phyloP scores from a whole-genome alignment of 2,329 filamentous ascomycete genomes.

The Xylaria sp. region DNA sequence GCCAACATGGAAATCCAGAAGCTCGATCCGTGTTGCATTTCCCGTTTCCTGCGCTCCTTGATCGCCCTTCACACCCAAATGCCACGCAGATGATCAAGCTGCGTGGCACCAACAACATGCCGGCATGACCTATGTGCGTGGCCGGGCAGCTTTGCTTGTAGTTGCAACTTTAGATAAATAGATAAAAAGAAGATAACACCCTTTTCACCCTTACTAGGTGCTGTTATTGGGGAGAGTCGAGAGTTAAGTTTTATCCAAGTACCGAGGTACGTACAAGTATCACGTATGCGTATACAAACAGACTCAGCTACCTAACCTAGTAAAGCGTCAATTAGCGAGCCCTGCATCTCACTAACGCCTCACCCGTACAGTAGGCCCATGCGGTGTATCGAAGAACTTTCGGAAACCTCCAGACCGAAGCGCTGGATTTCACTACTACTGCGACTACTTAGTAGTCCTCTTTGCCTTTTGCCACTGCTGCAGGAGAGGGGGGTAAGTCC shows the following conservation, averaged over 20 bases:
- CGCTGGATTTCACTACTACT: not conserved
- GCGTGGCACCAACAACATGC: constrained; percentile 32
- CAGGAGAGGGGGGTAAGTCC: constrained; percentile 1
- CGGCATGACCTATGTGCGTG: constrained; percentile 6
- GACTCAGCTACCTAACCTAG: not conserved
- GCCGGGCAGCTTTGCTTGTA: not conserved
- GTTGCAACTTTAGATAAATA: not conserved
- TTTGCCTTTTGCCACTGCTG: constrained; percentile 9
- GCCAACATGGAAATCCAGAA: constrained; percentile 11
- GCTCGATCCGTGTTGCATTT: constrained; percentile 3
- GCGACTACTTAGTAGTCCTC: not conserved
- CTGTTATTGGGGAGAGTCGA: not conserved
- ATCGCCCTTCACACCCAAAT: constrained; percentile 10
- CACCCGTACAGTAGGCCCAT: constrained; percentile 3
- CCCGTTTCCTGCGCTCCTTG: constrained; percentile 3
- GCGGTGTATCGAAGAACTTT: not conserved
- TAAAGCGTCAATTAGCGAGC: not conserved
- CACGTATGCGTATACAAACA: too few relatives aligned
- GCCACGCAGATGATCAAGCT: constrained; percentile 30
- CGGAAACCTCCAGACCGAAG: constrained; percentile 1
- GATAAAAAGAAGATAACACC: constrained; percentile 9
- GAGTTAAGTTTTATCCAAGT: not conserved
- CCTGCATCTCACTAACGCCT: constrained; percentile 6
- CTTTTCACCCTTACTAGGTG: not conserved
- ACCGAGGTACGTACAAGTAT: not conserved